Conservation (phyloP, 1,284 basidiomycete genomes). For the Tilletia setariae region DNA sequence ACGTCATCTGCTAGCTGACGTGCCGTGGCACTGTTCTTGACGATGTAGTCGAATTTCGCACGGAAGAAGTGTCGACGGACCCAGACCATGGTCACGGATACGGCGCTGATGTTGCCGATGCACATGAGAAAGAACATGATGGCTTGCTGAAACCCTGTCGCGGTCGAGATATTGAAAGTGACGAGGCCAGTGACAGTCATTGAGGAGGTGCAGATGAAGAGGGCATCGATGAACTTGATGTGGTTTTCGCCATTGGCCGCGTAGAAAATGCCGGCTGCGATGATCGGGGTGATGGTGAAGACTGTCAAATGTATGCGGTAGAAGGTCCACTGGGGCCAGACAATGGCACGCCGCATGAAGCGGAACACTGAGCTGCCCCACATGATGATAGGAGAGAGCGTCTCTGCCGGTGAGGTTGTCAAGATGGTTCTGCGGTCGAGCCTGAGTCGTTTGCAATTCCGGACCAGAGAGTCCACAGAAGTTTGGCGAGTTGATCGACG, state of each 20-base stretch:
- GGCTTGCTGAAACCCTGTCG: conserved; percentile 73
- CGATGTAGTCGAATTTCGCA: conserved; percentile 37
- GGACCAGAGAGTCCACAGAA: too few species aligned
- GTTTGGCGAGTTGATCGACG: too few species aligned
- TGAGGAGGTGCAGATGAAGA: conserved; percentile 72
- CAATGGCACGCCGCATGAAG: neutral
- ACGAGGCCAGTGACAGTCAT: conserved; percentile 75
- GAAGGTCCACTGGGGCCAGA: conserved; percentile 20
- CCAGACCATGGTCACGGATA: conserved; percentile 51
- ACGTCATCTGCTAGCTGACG: conserved; percentile 49
- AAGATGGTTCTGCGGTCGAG: too few species aligned
- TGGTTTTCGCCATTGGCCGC: conserved; percentile 51
- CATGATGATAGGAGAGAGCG: too few species aligned
- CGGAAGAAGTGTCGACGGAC: conserved; percentile 51
- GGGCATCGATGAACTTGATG: conserved; percentile 66
- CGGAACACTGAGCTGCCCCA: too few species aligned
- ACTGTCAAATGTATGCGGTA: conserved; percentile 60
- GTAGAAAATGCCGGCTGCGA: conserved; percentile 68
- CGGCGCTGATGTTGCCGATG: conserved; percentile 50
- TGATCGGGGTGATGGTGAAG: conserved; percentile 71
- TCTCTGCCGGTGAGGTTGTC: too few species aligned
- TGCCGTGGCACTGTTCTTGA: conserved; percentile 34
- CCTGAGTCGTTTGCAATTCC: too few species aligned
- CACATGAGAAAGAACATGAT: conserved; percentile 59
- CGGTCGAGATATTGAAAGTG: conserved; percentile 68